A percentile compares a stretch with the other conserved stretches of the same genome.
phyloP scores from a whole-genome alignment of 169 alveolate species.

The Plasmodium malariae region DNA sequence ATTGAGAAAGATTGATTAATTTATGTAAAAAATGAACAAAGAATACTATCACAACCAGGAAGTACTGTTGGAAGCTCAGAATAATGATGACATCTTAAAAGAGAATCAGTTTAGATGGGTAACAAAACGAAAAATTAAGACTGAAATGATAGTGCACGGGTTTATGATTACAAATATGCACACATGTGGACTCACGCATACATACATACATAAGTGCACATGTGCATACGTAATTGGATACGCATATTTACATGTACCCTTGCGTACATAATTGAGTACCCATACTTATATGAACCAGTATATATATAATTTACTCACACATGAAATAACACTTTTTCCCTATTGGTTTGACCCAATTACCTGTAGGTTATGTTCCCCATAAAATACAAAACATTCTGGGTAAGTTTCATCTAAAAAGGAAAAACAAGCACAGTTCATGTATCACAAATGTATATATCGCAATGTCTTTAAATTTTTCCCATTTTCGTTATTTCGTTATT shows the following conservation, averaged over 20 bases:
- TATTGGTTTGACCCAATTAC: background rate
- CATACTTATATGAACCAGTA: too few species aligned
- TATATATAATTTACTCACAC: too few species aligned
- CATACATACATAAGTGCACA: background rate
- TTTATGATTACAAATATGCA: background rate
- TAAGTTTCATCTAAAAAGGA: conserved; percentile 6
- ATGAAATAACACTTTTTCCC: background rate
- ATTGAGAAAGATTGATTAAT: too few species aligned
- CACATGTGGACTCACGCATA: background rate
- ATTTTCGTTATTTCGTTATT: background rate
- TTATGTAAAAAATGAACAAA: conserved; percentile 65
- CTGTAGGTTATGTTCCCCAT: conserved; percentile 88
- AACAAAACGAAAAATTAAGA: background rate
- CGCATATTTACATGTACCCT: background rate
- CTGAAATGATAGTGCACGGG: background rate
- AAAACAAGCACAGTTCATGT: background rate
- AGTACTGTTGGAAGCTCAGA: conserved; percentile 77
- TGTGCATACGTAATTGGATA: background rate
- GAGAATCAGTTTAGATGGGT: conserved; percentile 92
- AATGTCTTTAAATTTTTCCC: background rate
- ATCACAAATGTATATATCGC: background rate
- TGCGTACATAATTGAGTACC: too few species aligned
- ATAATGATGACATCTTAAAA: conserved; percentile 87
- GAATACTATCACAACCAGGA: conserved; percentile 57
- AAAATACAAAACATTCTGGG: conserved; percentile 90